Percentiles rank a stretch among this genome's conserved stretches.
Evolutionary conservation across 306 rosid genomes (phyloP).

Genomic region (Prunus armeniaca): DNA sequence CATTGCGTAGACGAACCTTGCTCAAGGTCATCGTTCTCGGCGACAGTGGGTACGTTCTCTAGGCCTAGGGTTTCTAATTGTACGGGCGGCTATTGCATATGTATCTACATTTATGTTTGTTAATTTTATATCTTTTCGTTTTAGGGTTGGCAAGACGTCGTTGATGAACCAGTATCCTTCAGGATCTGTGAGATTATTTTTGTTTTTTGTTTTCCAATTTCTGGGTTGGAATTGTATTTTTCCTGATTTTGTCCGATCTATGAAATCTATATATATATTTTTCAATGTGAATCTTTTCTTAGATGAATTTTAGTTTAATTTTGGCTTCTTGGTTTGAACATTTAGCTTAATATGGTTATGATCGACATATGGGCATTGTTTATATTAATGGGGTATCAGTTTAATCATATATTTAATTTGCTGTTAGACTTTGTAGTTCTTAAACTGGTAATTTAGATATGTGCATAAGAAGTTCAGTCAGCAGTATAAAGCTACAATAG

Average conservation of each 20-base stretch:
- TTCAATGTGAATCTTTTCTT: not conserved
- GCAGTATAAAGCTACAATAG: conserved; percentile 96
- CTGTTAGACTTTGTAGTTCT: conserved; percentile 32
- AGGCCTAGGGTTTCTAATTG: conserved; percentile 28
- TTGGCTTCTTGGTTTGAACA: not conserved
- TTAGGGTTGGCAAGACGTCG: conserved; percentile 95
- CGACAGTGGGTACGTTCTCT: conserved; percentile 74
- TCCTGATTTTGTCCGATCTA: not conserved
- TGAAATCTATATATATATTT: not conserved
- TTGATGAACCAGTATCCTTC: conserved; percentile 97
- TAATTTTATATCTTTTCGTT: conserved; percentile 6
- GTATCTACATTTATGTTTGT: not conserved
- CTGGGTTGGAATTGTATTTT: not conserved
- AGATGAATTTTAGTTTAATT: not conserved
- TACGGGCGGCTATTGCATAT: not conserved
- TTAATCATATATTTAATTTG: conserved; percentile 5
- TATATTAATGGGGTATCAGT: not conserved
- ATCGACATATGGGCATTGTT: not conserved
- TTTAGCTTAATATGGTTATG: not conserved
- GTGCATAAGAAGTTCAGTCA: conserved; percentile 95
- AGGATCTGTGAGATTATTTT: conserved; percentile 13
- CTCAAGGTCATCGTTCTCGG: conserved; percentile 99
- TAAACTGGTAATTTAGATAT: conserved; percentile 60
- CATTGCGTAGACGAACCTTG: conserved; percentile 86
- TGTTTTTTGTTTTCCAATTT: not conserved